Evolutionary conservation across 805 yeast species (phyloP).

Genomic region (Priceomyces medius): DNA sequence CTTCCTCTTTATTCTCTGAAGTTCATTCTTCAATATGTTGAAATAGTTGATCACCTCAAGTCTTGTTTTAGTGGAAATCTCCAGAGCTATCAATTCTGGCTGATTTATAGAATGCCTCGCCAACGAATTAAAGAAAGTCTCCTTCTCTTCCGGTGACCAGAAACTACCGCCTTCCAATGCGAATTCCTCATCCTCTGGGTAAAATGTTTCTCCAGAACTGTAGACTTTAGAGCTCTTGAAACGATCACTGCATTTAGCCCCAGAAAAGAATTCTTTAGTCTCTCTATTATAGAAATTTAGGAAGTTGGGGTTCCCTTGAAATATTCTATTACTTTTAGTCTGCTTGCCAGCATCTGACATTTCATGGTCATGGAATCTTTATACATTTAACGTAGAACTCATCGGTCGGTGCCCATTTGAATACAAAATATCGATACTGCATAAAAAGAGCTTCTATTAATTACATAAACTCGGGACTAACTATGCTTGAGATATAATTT

Average conservation of each 20-base stretch:
- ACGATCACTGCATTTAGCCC: background rate
- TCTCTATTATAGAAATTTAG: constrained; percentile 26
- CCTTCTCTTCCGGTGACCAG: constrained; percentile 54
- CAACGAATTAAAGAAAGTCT: constrained; percentile 48
- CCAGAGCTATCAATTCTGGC: constrained; percentile 37
- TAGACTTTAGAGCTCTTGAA: constrained; percentile 13
- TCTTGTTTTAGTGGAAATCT: constrained; percentile 41
- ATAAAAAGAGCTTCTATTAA: background rate
- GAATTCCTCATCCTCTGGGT: constrained; percentile 7
- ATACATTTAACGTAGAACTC: background rate
- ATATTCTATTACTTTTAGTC: constrained; percentile 13
- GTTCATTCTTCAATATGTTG: constrained; percentile 29
- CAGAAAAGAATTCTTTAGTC: constrained; percentile 22
- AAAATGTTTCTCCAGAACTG: constrained; percentile 14
- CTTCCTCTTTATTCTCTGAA: constrained; percentile 21
- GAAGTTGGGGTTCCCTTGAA: constrained; percentile 29
- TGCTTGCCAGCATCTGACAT: constrained; percentile 2
- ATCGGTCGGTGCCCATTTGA: background rate
- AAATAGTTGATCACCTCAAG: constrained; percentile 49
- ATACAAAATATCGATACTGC: background rate
- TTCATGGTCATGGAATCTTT: constrained; percentile 3
- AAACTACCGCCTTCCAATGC: constrained; percentile 24
- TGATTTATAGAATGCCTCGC: constrained; percentile 50
- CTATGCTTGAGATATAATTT: constrained; percentile 1
- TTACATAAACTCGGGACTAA: background rate